Conservation (phyloP, 1,284 basidiomycete genomes). For the Taiwanofungus camphoratus region DNA sequence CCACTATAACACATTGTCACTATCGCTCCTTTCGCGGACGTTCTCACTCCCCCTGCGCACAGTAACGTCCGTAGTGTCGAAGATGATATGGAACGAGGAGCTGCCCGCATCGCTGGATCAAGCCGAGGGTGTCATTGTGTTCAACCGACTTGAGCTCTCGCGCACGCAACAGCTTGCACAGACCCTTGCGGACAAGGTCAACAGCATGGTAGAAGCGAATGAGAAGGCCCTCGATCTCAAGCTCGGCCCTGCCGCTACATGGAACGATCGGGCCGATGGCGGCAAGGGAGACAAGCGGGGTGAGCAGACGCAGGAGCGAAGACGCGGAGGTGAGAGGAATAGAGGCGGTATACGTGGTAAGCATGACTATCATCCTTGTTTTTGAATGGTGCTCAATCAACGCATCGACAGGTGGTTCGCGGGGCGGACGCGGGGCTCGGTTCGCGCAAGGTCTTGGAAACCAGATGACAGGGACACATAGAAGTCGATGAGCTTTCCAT, state of each 20-base stretch:
- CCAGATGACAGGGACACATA: constrained; percentile 52
- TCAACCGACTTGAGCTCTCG: constrained; percentile 86
- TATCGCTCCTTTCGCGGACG: constrained; percentile 81
- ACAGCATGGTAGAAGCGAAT: constrained; percentile 88
- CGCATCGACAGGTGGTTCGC: constrained; percentile 41
- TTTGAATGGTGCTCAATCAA: neutral
- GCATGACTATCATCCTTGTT: constrained; percentile 12
- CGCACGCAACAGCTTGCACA: constrained; percentile 88
- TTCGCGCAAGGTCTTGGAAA: constrained; percentile 78
- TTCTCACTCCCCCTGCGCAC: constrained; percentile 79
- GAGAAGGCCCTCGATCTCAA: constrained; percentile 92
- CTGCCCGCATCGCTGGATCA: constrained; percentile 91
- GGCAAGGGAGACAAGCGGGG: constrained; percentile 73
- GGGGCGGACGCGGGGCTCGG: constrained; percentile 64
- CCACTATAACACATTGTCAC: constrained; percentile 88
- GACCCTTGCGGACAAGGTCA: constrained; percentile 85
- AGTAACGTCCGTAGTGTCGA: constrained; percentile 90
- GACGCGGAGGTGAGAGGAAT: constrained; percentile 61
- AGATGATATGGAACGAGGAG: constrained; percentile 99
- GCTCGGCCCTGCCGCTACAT: constrained; percentile 63
- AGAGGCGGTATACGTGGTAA: constrained; percentile 53
- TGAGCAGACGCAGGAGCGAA: constrained; percentile 69
- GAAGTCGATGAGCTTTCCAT: constrained; percentile 21
- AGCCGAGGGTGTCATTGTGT: constrained; percentile 79
- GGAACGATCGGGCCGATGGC: constrained; percentile 66